phyloP scores from a whole-genome alignment of 257 asterid genomes.

The Vinca minor region DNA sequence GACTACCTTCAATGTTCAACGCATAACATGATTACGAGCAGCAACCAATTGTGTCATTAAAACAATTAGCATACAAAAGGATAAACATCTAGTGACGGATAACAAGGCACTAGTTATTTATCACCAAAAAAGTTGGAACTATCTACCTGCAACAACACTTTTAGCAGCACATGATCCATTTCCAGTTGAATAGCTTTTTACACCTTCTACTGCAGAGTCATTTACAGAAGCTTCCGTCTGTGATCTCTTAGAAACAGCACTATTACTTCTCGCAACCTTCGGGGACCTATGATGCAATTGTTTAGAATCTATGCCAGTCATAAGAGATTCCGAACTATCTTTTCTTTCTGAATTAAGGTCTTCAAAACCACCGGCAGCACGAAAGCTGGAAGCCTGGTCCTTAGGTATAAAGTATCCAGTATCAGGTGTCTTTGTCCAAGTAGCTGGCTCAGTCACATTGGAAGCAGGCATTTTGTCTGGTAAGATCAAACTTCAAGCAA shows the following conservation, averaged over 20 bases:
- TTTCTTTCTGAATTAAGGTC: constrained; percentile 27
- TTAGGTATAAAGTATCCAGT: constrained; percentile 26
- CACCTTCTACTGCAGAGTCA: constrained; percentile 38
- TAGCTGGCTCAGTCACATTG: constrained; percentile 32
- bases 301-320: constrained; percentile 31
- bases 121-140: neutral
- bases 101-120: too few relatives aligned
- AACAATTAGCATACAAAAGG: too few relatives aligned
- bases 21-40: too few relatives aligned
- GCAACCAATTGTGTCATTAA: too few relatives aligned
- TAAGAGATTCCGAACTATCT: constrained; percentile 24
- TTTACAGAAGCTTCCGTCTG: constrained; percentile 35
- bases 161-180: constrained; percentile 36
- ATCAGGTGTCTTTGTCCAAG: constrained; percentile 38
- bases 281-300: constrained; percentile 34
- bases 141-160: constrained; percentile 48
- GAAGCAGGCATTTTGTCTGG: constrained; percentile 33
- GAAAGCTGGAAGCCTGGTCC: constrained; percentile 32
- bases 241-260: constrained; percentile 51
- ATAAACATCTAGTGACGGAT: too few relatives aligned
- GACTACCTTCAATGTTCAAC: neutral
- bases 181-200: constrained; percentile 35
- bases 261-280: constrained; percentile 41
- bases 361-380: constrained; percentile 21
- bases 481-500: constrained; percentile 18